These are phyloP conservation scores for Dothistroma pini DNA, from an alignment of 2,329 filamentous ascomycete species.

Conservation along the genomic window DNA sequence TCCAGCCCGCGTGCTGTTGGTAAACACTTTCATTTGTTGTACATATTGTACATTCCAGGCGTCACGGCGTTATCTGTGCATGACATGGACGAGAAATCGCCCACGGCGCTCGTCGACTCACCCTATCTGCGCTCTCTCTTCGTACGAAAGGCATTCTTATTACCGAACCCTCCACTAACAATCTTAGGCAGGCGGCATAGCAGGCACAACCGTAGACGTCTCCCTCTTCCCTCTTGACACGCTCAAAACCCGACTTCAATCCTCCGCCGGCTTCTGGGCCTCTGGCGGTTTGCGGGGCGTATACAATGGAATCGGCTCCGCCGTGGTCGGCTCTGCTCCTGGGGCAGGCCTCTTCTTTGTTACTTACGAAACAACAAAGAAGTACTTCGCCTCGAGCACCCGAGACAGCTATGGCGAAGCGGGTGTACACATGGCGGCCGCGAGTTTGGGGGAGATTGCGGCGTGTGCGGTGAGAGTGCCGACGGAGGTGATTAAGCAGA, in stretches of 20 bases:
- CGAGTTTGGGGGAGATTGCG: conserved; percentile 80
- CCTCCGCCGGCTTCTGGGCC: conserved; percentile 69
- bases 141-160: conserved; percentile 32
- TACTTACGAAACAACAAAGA: conserved; percentile 33
- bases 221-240: conserved; percentile 98
- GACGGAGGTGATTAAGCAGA: conserved; percentile 95
- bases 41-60: neutral
- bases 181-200: conserved; percentile 73
- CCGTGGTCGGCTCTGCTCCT: conserved; percentile 85
- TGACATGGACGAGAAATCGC: neutral
- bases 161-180: conserved; percentile 9
- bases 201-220: conserved; percentile 93
- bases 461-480: conserved; percentile 91
- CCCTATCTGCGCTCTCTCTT: conserved; percentile 48
- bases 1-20: neutral
- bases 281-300: conserved; percentile 87
- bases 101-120: conserved; percentile 36
- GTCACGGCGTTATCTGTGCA: neutral
- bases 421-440: conserved; percentile 72
- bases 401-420: conserved; percentile 28
- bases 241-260: conserved; percentile 95
- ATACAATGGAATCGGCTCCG: conserved; percentile 87
- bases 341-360: conserved; percentile 93
- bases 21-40: neutral
- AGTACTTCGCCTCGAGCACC: conserved; percentile 9